phyloP scores from a whole-genome alignment of 306 rosid genomes.

The Castanea sativa region DNA sequence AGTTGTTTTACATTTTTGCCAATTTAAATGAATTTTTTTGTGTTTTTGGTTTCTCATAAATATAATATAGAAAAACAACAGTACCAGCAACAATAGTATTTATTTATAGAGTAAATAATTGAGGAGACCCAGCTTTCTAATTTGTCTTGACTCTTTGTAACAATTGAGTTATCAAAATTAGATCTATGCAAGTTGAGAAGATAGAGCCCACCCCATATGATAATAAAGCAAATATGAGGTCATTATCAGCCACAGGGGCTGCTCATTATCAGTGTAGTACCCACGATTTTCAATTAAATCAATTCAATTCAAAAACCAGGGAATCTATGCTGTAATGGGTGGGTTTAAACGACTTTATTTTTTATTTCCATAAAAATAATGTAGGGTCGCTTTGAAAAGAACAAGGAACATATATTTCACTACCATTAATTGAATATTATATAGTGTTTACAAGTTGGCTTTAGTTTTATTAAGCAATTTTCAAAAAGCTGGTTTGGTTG shows the following conservation, averaged over 20 bases:
- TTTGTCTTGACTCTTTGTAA: no score
- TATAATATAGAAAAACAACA: no score
- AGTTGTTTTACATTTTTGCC: no score
- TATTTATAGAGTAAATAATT: no score
- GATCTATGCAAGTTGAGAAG: constrained; percentile 14
- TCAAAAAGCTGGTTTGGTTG: constrained; percentile 31
- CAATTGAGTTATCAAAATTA: not conserved
- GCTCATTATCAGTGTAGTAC: constrained; percentile 21
- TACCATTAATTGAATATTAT: constrained; percentile 11
- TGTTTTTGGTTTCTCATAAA: no score
- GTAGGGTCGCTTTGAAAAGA: constrained; percentile 36
- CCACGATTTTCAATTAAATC: constrained; percentile 19
- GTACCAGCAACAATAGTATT: no score
- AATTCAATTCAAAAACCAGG: constrained; percentile 18
- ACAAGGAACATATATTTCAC: constrained; percentile 26
- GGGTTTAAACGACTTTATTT: not conserved
- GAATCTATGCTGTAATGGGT: constrained; percentile 39
- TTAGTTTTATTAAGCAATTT: constrained; percentile 9
- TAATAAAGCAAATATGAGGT: constrained; percentile 34
- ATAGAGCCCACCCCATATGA: constrained; percentile 17
- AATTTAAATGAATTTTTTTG: no score
- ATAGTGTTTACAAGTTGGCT: constrained; percentile 30
- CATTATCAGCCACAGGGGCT: constrained; percentile 44
- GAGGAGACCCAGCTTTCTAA: no score
- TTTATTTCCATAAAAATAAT: not conserved